Conservation (phyloP, 2,329 filamentous ascomycete genomes). For the Erysiphe pulchra region DNA sequence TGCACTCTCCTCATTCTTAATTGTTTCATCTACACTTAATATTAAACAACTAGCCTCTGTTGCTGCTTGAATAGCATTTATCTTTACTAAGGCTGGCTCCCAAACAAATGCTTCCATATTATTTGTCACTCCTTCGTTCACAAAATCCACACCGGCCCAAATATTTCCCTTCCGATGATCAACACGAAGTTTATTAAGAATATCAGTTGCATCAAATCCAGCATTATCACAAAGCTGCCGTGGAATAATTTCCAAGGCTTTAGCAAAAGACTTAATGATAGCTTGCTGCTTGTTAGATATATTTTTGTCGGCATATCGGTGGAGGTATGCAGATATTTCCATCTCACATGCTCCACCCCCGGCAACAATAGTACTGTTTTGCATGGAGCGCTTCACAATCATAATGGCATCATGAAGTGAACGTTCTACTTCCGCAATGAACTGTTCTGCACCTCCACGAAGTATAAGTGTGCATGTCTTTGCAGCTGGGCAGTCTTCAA, state of each 20-base stretch:
- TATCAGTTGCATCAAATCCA: constrained; percentile 93
- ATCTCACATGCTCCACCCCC: constrained; percentile 90
- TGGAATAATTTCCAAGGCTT: constrained; percentile 88
- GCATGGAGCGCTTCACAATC: constrained; percentile 96
- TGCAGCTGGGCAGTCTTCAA: constrained; percentile 80
- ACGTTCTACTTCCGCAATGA: constrained; percentile 95
- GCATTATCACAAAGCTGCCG: constrained; percentile 96
- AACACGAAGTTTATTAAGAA: constrained; percentile 83
- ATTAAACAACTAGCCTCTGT: constrained; percentile 92
- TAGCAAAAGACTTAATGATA: constrained; percentile 94
- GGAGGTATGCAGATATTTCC: constrained; percentile 85
- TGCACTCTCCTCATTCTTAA: constrained; percentile 87
- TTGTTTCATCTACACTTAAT: constrained; percentile 89
- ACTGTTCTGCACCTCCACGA: constrained; percentile 90
- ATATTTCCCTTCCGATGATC: constrained; percentile 82
- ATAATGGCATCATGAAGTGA: constrained; percentile 98
- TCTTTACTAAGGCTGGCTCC: constrained; percentile 89
- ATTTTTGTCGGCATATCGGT: constrained; percentile 78
- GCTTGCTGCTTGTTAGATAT: constrained; percentile 87
- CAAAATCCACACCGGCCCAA: constrained; percentile 93
- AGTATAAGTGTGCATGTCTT: constrained; percentile 94
- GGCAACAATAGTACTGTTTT: constrained; percentile 82
- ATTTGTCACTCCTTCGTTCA: constrained; percentile 72
- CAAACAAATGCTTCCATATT: constrained; percentile 94
- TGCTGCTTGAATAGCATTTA: constrained; percentile 89